A percentile compares a stretch with the other conserved stretches of the same genome.
phyloP scores from a whole-genome alignment of 768 basidiomycete genomes.

The Podaxis sp. region DNA sequence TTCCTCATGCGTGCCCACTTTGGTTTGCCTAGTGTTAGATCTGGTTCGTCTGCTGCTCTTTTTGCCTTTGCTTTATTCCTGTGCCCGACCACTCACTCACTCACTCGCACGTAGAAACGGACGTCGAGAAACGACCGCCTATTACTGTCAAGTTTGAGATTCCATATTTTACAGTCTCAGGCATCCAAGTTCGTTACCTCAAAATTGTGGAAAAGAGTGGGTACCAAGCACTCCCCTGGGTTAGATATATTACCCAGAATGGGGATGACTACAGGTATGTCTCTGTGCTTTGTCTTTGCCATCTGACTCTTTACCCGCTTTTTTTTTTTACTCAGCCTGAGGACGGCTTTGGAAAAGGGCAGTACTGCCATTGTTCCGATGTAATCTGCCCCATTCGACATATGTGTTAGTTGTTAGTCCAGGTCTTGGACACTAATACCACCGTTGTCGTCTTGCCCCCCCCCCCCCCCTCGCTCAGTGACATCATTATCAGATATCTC shows the following conservation, averaged over 20 bases:
- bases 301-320: neutral
- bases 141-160: conserved; percentile 98
- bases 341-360: conserved; percentile 69
- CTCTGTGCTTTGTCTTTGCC: neutral
- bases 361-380: conserved; percentile 13
- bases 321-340: conserved; percentile 38
- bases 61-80: no score
- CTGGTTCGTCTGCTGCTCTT: conserved; percentile 48
- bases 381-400: neutral
- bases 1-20: conserved; percentile 99
- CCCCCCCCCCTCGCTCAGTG: no score
- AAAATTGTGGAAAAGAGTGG: conserved; percentile 99
- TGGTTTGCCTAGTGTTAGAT: conserved; percentile 89
- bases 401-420: no score
- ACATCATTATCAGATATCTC: no score
- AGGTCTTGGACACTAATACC: neutral
- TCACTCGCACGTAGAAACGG: conserved; percentile 43
- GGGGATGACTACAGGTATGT: conserved; percentile 85
- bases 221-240: conserved; percentile 95
- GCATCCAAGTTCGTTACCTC: conserved; percentile 95
- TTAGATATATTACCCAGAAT: conserved; percentile 89
- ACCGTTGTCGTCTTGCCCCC: no score
- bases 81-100: no score
- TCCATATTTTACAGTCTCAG: conserved; percentile 97
- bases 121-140: conserved; percentile 85